Evolutionary conservation across 768 basidiomycete genomes (phyloP).

Genomic region (Symmetrospora coprosmae): DNA sequence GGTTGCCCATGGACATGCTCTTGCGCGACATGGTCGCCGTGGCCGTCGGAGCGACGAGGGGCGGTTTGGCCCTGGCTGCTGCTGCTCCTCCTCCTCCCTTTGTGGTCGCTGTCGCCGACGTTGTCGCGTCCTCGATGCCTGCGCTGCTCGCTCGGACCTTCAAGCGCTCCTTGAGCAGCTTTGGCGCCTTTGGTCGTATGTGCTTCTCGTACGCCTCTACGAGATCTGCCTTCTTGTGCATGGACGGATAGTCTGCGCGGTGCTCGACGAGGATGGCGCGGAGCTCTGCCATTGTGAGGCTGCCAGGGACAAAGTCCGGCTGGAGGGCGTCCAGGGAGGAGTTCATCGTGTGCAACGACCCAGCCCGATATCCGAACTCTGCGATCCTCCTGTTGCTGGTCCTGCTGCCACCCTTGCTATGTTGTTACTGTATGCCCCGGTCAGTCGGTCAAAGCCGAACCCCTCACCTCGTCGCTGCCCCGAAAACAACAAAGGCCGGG

Average conservation of each 20-base stretch:
- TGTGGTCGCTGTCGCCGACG: neutral
- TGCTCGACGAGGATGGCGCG: slow-evolving; percentile 11
- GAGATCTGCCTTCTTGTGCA: slow-evolving; percentile 5
- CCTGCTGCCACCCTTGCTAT: too few species aligned
- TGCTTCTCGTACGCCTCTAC: neutral
- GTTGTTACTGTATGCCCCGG: too few species aligned
- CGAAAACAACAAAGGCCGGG: too few species aligned
- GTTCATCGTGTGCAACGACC: slow-evolving; percentile 6
- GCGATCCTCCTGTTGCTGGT: too few species aligned
- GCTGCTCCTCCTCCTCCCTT: neutral
- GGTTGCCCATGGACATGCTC: slow-evolving; percentile 13
- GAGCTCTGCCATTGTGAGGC: slow-evolving; percentile 2
- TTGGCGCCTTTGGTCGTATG: slow-evolving; percentile 6
- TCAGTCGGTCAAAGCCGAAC: too few species aligned
- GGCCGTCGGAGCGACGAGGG: neutral
- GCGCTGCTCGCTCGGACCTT: slow-evolving; percentile 12
- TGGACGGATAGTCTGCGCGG: neutral
- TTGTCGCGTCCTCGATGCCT: slow-evolving; percentile 8
- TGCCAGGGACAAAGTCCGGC: slow-evolving; percentile 7
- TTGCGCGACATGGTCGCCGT: neutral
- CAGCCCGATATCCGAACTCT: too few species aligned
- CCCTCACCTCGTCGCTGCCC: too few species aligned
- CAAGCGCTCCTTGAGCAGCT: neutral
- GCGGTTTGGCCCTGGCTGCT: neutral
- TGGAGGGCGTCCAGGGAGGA: neutral